Evolutionary conservation across 129 eudicot genomes (phyloP).

Genomic region (Centella asiatica): DNA sequence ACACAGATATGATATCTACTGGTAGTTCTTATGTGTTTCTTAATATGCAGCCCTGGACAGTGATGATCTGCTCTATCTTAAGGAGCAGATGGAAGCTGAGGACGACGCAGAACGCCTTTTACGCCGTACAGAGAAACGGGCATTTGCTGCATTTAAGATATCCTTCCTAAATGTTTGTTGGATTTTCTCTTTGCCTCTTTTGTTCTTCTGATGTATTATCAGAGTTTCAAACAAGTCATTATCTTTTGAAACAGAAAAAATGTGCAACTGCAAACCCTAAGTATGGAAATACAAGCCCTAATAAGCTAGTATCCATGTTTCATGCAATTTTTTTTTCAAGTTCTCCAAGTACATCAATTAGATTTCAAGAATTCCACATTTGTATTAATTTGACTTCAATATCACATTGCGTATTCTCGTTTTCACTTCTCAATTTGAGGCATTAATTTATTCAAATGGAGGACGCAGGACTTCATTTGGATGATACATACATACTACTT

Average conservation of each 20-base stretch:
- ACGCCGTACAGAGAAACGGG: slow-evolving; percentile 94
- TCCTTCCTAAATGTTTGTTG: slow-evolving; percentile 31
- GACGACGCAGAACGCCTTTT: slow-evolving; percentile 93
- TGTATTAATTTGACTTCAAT: too few relatives aligned
- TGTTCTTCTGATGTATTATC: background rate
- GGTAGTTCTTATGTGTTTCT: slow-evolving; percentile 16
- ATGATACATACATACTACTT: too few relatives aligned
- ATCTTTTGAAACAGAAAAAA: background rate
- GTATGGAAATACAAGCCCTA: background rate
- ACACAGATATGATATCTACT: background rate
- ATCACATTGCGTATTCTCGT: too few relatives aligned
- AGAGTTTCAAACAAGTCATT: background rate
- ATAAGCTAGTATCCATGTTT: background rate
- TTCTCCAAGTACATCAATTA: background rate
- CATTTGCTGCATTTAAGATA: slow-evolving; percentile 94
- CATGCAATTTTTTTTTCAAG: background rate
- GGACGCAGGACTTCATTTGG: background rate
- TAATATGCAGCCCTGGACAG: slow-evolving; percentile 92
- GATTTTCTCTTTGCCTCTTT: background rate
- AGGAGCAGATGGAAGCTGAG: slow-evolving; percentile 99
- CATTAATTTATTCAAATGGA: too few relatives aligned
- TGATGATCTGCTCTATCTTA: slow-evolving; percentile 94
- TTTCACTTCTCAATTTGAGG: too few relatives aligned
- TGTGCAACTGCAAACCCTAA: background rate
- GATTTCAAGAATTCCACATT: background rate